A percentile compares a stretch with the other conserved stretches of the same genome.
Evolutionary conservation across 305 asterid species (phyloP).

Genomic region (Solanum hybrid): DNA sequence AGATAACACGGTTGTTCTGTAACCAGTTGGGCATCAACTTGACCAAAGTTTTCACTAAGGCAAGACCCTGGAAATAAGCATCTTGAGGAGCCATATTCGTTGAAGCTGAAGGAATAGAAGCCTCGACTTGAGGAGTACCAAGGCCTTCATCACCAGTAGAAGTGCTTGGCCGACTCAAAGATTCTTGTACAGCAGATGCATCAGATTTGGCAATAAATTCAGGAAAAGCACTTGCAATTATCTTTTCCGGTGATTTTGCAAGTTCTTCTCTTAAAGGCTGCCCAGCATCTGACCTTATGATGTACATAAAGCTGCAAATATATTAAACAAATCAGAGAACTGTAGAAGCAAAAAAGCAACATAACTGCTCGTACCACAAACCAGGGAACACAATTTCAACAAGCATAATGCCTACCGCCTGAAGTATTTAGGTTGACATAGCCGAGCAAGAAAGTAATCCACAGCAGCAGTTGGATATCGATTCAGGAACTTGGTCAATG

Average conservation of each 20-base stretch:
- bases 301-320: slow-evolving; percentile 85
- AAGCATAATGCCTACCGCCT: slow-evolving; percentile 51
- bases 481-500: slow-evolving; percentile 91
- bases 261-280: slow-evolving; percentile 98
- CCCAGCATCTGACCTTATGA: slow-evolving; percentile 95
- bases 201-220: slow-evolving; percentile 54
- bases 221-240: slow-evolving; percentile 88
- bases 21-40: slow-evolving; percentile 97
- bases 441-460: slow-evolving; percentile 88
- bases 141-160: slow-evolving; percentile 46
- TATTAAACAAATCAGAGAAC: background rate
- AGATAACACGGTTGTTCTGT: slow-evolving; percentile 75
- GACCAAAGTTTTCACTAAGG: slow-evolving; percentile 79
- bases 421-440: slow-evolving; percentile 82
- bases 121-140: slow-evolving; percentile 56
- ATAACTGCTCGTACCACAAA: background rate
- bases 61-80: slow-evolving; percentile 98
- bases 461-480: slow-evolving; percentile 92
- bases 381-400: background rate
- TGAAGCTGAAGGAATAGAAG: slow-evolving; percentile 40
- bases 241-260: slow-evolving; percentile 95
- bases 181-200: slow-evolving; percentile 43
- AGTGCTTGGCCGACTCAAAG: slow-evolving; percentile 46
- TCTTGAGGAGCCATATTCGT: slow-evolving; percentile 48
- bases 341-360: background rate